Percentiles rank a stretch among this genome's conserved stretches.
phyloP scores from a whole-genome alignment of 2,329 filamentous ascomycete species.

The Fusarium camptoceras region DNA sequence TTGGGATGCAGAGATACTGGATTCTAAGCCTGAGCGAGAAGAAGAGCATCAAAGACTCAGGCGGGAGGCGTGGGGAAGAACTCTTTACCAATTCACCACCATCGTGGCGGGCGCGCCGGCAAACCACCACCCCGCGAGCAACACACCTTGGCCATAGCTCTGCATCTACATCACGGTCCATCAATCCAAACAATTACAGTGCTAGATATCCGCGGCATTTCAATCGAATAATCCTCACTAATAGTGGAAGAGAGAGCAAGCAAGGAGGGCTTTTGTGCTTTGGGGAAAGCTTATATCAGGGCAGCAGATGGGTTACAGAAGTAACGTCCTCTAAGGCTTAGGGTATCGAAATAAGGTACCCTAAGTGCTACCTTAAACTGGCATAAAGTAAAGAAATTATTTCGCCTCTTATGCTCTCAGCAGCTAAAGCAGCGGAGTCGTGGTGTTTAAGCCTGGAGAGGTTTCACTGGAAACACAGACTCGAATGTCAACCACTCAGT shows the following conservation, averaged over 20 bases:
- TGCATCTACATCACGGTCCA: not conserved
- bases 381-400: not conserved
- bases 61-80: not conserved
- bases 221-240: no score
- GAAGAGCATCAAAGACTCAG: no score
- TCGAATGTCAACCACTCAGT: not conserved
- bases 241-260: no score
- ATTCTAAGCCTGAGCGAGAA: not conserved
- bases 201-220: no score
- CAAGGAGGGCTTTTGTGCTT: not conserved
- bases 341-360: not conserved
- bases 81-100: not conserved
- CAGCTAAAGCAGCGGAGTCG: not conserved
- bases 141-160: not conserved
- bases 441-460: not conserved
- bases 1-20: no score
- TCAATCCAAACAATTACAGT: not conserved
- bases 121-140: not conserved
- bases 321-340: not conserved
- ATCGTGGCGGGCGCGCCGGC: no score
- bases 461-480: not conserved
- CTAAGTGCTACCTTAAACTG: not conserved
- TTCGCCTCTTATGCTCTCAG: not conserved
- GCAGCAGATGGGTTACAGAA: not conserved
- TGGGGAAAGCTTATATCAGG: not conserved